Evolutionary conservation across 1,284 basidiomycete genomes (phyloP).

Genomic region (Fomitopsis pinicola): DNA sequence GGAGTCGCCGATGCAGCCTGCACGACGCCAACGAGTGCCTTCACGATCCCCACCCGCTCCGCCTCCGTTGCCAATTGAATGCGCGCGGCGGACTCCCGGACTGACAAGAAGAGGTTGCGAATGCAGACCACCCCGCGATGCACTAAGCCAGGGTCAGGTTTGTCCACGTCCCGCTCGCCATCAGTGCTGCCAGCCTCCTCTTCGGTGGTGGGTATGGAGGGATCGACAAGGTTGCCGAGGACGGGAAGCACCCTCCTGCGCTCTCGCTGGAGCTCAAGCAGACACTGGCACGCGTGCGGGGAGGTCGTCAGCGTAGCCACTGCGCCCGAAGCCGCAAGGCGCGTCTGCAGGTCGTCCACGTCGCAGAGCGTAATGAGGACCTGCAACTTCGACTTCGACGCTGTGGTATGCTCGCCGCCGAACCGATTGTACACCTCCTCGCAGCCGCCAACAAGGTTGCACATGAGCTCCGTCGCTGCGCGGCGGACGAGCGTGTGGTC

Average conservation of each 20-base stretch:
- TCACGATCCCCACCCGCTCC: constrained; percentile 43
- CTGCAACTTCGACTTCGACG: constrained; percentile 65
- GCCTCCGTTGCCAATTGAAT: constrained; percentile 45
- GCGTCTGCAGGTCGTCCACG: constrained; percentile 78
- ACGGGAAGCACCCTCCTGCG: constrained; percentile 56
- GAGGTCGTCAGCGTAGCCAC: constrained; percentile 76
- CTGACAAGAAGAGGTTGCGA: constrained; percentile 54
- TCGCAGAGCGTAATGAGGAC: constrained; percentile 83
- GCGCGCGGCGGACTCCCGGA: constrained; percentile 34
- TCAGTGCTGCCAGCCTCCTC: constrained; percentile 27
- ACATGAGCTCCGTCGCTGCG: constrained; percentile 89
- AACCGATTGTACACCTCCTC: constrained; percentile 74
- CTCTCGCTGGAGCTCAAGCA: constrained; percentile 63
- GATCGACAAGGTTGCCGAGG: constrained; percentile 62
- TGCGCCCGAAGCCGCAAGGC: constrained; percentile 82
- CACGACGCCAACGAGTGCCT: constrained; percentile 45
- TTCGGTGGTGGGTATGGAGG: constrained; percentile 31
- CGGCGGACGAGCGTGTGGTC: constrained; percentile 81
- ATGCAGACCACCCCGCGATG: constrained; percentile 75
- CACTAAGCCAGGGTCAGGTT: constrained; percentile 54
- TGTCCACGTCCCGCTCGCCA: constrained; percentile 25
- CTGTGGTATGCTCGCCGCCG: constrained; percentile 36
- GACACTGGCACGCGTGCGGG: constrained; percentile 50
- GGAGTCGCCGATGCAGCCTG: constrained; percentile 30
- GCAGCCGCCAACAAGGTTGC: constrained; percentile 83